Conservation (phyloP, 2,329 filamentous ascomycete species). For the Blumeriella jaapii region DNA sequence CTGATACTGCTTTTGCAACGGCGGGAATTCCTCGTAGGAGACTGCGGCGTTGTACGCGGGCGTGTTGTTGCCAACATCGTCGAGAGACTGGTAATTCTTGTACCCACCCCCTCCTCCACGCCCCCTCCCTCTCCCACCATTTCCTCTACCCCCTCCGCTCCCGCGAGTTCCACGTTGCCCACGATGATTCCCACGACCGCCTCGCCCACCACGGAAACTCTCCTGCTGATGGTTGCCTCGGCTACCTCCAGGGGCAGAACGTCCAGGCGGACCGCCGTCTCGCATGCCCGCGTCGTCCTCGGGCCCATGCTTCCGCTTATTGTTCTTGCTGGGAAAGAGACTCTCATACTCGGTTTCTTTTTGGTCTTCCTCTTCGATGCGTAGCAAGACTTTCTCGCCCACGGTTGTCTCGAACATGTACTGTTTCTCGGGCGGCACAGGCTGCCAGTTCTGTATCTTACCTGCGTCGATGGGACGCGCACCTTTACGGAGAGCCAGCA, state of each 20-base stretch:
- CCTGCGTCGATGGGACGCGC: constrained; percentile 68
- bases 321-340: constrained; percentile 45
- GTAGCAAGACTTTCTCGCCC: constrained; percentile 73
- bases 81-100: constrained; percentile 52
- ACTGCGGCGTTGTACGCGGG: constrained; percentile 24
- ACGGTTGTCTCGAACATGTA: constrained; percentile 75
- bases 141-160: constrained; percentile 28
- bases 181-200: constrained; percentile 26
- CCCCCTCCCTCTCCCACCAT: constrained; percentile 31
- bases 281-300: constrained; percentile 36
- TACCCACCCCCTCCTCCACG: constrained; percentile 36
- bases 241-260: constrained; percentile 17
- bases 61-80: constrained; percentile 41
- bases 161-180: constrained; percentile 22
- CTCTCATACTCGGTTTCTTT: constrained; percentile 53
- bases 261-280: constrained; percentile 29
- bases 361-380: constrained; percentile 62
- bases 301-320: constrained; percentile 51
- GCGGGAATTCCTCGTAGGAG: constrained; percentile 28
- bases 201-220: constrained; percentile 26
- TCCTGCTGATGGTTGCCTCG: constrained; percentile 26
- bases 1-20: constrained; percentile 26
- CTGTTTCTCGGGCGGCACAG: constrained; percentile 56
- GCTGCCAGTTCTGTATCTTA: constrained; percentile 75
- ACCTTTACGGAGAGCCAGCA: constrained; percentile 68